Base-by-base conservation (phyloP, 495 filamentous ascomycete species). In the Aspergillus egyptiacus region DNA sequence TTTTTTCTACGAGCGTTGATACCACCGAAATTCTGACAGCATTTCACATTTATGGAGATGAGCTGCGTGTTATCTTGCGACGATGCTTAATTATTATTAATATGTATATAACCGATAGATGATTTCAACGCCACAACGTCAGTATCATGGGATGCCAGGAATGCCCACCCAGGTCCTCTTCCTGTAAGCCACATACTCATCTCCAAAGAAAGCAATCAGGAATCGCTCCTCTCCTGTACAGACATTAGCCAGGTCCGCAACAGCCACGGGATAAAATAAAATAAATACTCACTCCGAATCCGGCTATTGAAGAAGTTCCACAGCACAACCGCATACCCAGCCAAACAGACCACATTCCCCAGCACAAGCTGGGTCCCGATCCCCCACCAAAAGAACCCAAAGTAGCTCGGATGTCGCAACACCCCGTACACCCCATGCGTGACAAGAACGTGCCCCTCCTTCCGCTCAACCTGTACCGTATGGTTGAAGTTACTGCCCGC, bases 381-480 rank as follows among this genome's bases (percentile, higher is more conserved):
- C 0, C 85, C 89, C 91, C 90, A 98, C 85, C 89, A 97, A 62
- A 95, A 98, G 68, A 94, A 98, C 1, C 93, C 93, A 67, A 96
- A 96, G 62, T 98, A 98, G 33, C 82, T 83, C 39, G 93, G 93
- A 65, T 98, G 93, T 5, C 93, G 71, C 38, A 95, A 62, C 25
- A 72, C 58, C 2, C 55, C 48, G 60, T 85, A 86, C 11, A 85
- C 44, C 1, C 93, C 93, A 30, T 65, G 73, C 8, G 83, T 95
- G 28, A 98, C 88, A 11, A 98, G 74, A 6, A 71, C 75, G 62
- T 98, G 93, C 0, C 73, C 79, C 24, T 80, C 68, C 51, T 76
- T 77, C 56, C 77, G 80, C 46, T 68, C 72, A 19, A 75, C 73
- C 64, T 89, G 87, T 9, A 97, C 84, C 28, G 80, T 76, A 58